Evolutionary conservation across 1,284 basidiomycete species (phyloP).

Genomic region (Melampsora larici-populina): DNA sequence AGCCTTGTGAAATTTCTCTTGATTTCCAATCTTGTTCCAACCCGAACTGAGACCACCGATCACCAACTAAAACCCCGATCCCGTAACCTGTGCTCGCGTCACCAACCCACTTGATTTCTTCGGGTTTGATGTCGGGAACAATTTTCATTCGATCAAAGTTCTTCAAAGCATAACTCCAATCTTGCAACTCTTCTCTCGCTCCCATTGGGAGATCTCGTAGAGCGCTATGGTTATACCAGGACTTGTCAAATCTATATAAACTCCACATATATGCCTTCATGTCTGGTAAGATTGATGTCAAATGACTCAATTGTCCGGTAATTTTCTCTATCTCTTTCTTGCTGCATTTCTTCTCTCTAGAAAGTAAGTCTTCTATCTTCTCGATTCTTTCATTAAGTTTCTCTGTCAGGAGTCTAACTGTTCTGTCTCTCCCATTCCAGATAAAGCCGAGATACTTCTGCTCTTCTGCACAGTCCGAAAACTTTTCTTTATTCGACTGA

Average conservation of each 20-base stretch:
- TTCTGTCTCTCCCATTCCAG: not conserved
- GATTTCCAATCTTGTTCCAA: not conserved
- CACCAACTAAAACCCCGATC: not conserved
- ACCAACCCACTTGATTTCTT: not conserved
- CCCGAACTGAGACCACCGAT: not conserved
- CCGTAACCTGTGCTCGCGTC: slow-evolving; percentile 1
- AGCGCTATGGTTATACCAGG: not conserved
- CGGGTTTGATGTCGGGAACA: not conserved
- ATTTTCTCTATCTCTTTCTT: not conserved
- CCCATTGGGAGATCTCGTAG: not conserved
- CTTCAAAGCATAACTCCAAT: no score
- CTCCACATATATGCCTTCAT: not conserved
- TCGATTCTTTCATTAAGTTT: not conserved
- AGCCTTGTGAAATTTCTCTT: no score
- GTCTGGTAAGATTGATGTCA: not conserved
- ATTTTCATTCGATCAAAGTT: no score
- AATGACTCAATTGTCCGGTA: not conserved
- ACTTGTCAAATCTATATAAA: not conserved
- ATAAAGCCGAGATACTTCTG: not conserved
- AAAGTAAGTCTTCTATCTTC: not conserved
- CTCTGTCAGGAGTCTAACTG: not conserved
- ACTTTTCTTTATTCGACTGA: not conserved
- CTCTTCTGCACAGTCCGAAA: not conserved
- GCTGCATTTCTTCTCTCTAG: not conserved
- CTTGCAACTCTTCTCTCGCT: not conserved